Base-by-base conservation (phyloP, 352 stramenopile genomes). In the Pythium utonaiense region DNA sequence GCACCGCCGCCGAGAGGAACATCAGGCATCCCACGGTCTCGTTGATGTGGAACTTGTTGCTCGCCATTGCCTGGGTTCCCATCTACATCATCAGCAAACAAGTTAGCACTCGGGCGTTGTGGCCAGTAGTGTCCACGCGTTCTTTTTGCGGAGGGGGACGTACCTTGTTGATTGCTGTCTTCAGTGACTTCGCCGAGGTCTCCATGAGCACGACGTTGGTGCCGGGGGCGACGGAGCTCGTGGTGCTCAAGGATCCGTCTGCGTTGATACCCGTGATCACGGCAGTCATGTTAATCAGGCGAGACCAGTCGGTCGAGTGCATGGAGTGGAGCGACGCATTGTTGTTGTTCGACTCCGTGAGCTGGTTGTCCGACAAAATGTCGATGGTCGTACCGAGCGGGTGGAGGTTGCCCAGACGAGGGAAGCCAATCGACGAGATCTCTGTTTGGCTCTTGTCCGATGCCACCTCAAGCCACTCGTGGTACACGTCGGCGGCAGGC, bases 171-270 rank as follows among this genome's bases (percentile, higher is more conserved):
- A 95, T 91, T 30, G 83, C 79, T 8, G 75, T 89, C 66, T 95
- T 92, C 49, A 95, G 70, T 4, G 78, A 91, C 57, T 89, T 72
- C 10, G 77, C 71, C 1, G 83, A 93, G 51, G 85, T 91, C 57
- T 95, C 80, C 86, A 95, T 95, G n/a, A 95, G 70, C 45, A 93
- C 83, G 17, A 95, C 78, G 24, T 88, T 89, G 4, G 83, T 91
- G 9, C 86, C 86, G 3, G 78, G 78, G 8, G 76, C 73, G 21
- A 95, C 77, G 1, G 82, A 87, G 61, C 82, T 93, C 7, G 83
- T 95, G 14, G 83, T 91, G 52, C 75, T 88, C n/a, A 95, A 53
- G 27, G 86, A 91, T 0, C 83, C 83, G 47, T 91, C 82, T 14
- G 88, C 82, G 27, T 95, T 91, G 44, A 95, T 89, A 1, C 78